phyloP scores from a whole-genome alignment of 768 basidiomycete genomes.

The Amanita molliuscula region DNA sequence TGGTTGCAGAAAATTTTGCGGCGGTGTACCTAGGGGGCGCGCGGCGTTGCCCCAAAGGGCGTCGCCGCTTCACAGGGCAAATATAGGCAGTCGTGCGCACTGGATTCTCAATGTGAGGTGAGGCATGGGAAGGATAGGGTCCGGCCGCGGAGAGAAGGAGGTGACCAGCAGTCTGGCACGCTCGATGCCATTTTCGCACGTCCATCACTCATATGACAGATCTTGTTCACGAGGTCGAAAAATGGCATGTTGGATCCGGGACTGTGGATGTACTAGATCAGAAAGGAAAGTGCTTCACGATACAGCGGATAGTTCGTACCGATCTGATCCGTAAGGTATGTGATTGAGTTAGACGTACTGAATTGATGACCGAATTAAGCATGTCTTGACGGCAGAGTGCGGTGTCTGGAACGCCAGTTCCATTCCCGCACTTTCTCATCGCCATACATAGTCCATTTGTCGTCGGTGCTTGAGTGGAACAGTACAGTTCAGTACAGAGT shows the following conservation, averaged over 20 bases:
- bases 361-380: slow-evolving; percentile 1
- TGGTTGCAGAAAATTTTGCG: neutral
- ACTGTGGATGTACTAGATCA: neutral
- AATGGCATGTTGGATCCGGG: neutral
- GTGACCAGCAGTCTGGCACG: neutral
- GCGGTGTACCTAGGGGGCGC: neutral
- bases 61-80: neutral
- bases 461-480: neutral
- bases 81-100: neutral
- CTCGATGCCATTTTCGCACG: neutral
- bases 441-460: neutral
- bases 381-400: neutral
- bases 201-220: slow-evolving; percentile 1
- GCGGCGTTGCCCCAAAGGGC: neutral
- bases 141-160: slow-evolving; percentile 6
- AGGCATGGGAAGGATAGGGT: neutral
- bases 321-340: neutral
- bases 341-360: slow-evolving; percentile 4
- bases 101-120: neutral
- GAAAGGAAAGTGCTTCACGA: slow-evolving; percentile 5
- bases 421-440: neutral
- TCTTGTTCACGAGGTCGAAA: slow-evolving; percentile 2
- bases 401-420: neutral
- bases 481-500: neutral
- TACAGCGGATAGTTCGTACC: slow-evolving; percentile 5